phyloP scores from a whole-genome alignment of 2,329 filamentous ascomycete genomes.

The Penicillium sp. region DNA sequence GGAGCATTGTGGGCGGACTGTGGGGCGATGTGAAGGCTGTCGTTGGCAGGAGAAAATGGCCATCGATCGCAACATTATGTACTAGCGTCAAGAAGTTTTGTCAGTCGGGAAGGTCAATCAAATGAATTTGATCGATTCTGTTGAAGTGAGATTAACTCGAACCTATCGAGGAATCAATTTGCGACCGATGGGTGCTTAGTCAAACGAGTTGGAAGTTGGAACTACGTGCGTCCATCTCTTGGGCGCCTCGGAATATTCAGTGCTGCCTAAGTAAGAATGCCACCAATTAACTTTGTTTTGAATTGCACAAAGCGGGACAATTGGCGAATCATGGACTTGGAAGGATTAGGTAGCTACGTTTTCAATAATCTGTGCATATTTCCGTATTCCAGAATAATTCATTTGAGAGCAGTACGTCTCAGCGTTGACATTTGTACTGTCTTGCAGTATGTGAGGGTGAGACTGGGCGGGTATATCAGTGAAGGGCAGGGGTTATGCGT shows the following conservation, averaged over 20 bases:
- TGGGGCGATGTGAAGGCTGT: conserved; percentile 19
- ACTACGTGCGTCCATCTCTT: too few species aligned
- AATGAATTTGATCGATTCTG: too few species aligned
- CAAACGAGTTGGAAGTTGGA: background rate
- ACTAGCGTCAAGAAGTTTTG: background rate
- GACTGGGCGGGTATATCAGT: background rate
- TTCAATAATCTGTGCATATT: too few species aligned
- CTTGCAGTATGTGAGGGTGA: background rate
- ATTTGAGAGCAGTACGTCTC: too few species aligned
- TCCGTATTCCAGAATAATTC: too few species aligned
- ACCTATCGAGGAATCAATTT: background rate
- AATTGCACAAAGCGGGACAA: background rate
- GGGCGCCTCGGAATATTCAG: background rate
- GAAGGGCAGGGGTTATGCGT: background rate
- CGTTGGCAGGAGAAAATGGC: conserved; percentile 1
- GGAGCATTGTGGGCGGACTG: conserved; percentile 26
- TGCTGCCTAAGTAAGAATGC: background rate
- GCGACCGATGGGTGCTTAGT: background rate
- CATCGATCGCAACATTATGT: background rate
- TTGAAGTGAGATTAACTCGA: background rate
- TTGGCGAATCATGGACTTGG: background rate
- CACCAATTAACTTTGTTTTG: background rate
- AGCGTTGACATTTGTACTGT: background rate
- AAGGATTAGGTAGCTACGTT: too few species aligned
- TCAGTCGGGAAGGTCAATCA: background rate